Percentiles rank a stretch among this genome's conserved stretches.
phyloP scores from a whole-genome alignment of 2,329 filamentous ascomycete species.

The Lithohypha guttulata region DNA sequence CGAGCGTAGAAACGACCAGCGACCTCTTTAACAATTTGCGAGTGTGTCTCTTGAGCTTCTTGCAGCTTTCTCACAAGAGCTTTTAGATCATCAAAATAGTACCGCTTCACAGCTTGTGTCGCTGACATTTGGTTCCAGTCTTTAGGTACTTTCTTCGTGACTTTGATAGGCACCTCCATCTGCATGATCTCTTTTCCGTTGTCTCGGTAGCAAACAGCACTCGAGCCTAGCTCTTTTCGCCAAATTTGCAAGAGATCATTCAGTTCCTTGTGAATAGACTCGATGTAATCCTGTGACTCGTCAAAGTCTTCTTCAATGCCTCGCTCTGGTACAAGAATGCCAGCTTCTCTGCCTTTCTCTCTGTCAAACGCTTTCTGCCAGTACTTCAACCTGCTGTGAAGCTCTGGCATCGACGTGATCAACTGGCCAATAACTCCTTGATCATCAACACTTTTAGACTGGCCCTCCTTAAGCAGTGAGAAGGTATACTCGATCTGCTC shows the following conservation, averaged over 20 bases:
- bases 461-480: conserved; percentile 61
- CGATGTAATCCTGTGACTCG: conserved; percentile 63
- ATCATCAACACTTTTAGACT: conserved; percentile 41
- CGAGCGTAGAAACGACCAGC: conserved; percentile 70
- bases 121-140: conserved; percentile 95
- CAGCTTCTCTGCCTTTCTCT: conserved; percentile 63
- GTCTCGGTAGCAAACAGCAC: conserved; percentile 63
- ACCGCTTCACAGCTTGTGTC: conserved; percentile 79
- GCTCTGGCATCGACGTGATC: conserved; percentile 73
- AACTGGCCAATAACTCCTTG: conserved; percentile 77
- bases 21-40: conserved; percentile 81
- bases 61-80: conserved; percentile 76
- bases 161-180: conserved; percentile 73
- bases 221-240: conserved; percentile 63
- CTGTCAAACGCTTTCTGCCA: conserved; percentile 93
- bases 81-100: conserved; percentile 79
- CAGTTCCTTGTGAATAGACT: conserved; percentile 63
- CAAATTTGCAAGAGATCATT: conserved; percentile 59
- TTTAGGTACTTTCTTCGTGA: conserved; percentile 66
- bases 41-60: conserved; percentile 87
- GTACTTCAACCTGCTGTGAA: conserved; percentile 60
- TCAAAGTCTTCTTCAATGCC: conserved; percentile 93
- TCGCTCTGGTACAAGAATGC: conserved; percentile 70
- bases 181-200: conserved; percentile 97
- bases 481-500: conserved; percentile 97